Base-by-base conservation (phyloP, 1,284 basidiomycete species). In the Ustilago loliicola region DNA sequence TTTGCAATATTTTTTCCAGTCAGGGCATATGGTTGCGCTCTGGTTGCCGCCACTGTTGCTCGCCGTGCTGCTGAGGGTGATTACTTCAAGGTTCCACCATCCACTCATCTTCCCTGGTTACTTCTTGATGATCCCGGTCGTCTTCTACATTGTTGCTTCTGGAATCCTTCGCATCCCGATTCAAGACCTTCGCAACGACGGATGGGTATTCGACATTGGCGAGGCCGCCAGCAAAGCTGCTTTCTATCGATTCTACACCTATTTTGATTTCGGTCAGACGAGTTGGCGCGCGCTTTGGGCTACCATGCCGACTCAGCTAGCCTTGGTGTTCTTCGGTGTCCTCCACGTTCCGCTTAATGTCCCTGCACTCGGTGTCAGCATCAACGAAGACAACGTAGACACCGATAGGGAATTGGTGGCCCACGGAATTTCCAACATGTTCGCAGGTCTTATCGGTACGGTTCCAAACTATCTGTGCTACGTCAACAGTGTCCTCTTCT, bases 321-420 rank as follows among this genome's bases (percentile, higher is more conserved):
- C 88, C 0, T 82, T 88, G 53, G 87, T 95, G 45, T 95, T 96
- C 86, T 96, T 96, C 87, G 95, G 97, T 74, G 92, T 98, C 60
- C 87, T 99, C 13, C 96, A 98, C 85, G 96, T 97, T 11, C 86
- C 86, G 13, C 82, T 87, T 53, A 87, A 87, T 53, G 87, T 98
- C 2, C 96, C 96, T 2, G 95, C 96, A 7, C 89, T 99, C 11
- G 92, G 95, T 90, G 93, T 99, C n/a, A 96, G 94, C 10, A 88
- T 99, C 42, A 90, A 93, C 78, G 92, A 94, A 84, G 95, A 91
- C 86, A 90, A 98, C 62, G 91, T 98, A 66, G 92, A 98, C 80
- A 96, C 96, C 2, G 93, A 99, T 85, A 92, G 92, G 68, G 96
- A 99, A 86, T 91, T 99, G 1, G 90, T 97, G 47, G 95, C 91